Percentiles rank a stretch among this genome's conserved stretches.
phyloP scores from a whole-genome alignment of 768 basidiomycete species.

The Termitomyces sp. region DNA sequence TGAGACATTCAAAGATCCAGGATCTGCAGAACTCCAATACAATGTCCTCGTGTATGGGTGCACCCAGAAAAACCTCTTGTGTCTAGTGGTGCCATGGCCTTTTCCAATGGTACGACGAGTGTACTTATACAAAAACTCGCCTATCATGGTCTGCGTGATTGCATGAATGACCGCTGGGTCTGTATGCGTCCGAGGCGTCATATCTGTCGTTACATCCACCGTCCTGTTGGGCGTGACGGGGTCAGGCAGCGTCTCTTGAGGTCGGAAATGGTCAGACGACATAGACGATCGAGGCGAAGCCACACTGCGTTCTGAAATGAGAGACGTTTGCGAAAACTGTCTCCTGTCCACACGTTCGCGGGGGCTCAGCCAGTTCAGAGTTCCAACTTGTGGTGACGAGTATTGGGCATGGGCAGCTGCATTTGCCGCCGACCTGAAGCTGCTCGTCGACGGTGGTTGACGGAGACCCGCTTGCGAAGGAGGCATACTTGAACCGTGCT shows the following conservation, averaged over 20 bases:
- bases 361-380: constrained; percentile 43
- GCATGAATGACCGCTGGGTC: constrained; percentile 92
- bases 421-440: constrained; percentile 73
- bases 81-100: constrained; percentile 84
- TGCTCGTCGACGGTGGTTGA: constrained; percentile 72
- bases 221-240: constrained; percentile 44
- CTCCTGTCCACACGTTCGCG: constrained; percentile 45
- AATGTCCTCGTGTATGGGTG: constrained; percentile 98
- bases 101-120: constrained; percentile 86
- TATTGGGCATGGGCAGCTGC: constrained; percentile 47
- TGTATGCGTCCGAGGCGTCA: constrained; percentile 45
- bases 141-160: constrained; percentile 99
- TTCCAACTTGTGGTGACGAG: constrained; percentile 33
- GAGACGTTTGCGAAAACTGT: constrained; percentile 64
- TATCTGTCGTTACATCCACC: constrained; percentile 38
- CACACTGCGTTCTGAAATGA: constrained; percentile 62
- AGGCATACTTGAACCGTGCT: constrained; percentile 73
- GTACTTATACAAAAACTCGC: constrained; percentile 98
- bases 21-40: constrained; percentile 96
- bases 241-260: constrained; percentile 28
- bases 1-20: constrained; percentile 79
- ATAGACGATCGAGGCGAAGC: constrained; percentile 77
- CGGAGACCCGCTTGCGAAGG: constrained; percentile 62
- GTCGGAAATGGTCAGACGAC: constrained; percentile 65
- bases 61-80: constrained; percentile 99